These are phyloP conservation scores for Teunomyces cretensis DNA, from an alignment of 805 yeast genomes.

Conservation along the genomic window DNA sequence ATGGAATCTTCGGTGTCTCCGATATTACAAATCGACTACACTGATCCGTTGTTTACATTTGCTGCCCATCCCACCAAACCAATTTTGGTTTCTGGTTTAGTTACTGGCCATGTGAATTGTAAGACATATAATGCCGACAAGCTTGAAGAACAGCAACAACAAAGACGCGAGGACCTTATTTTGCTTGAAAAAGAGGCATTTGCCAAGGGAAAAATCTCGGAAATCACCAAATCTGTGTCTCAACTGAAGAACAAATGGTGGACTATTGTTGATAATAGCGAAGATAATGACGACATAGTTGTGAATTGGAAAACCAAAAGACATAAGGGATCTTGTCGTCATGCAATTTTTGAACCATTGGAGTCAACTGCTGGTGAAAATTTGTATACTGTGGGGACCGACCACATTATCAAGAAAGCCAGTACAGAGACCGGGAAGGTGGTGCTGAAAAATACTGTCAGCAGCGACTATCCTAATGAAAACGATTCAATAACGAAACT, in stretches of 20 bases:
- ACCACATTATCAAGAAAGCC: slow-evolving; percentile 75
- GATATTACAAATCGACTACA: slow-evolving; percentile 45
- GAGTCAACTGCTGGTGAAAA: slow-evolving; percentile 45
- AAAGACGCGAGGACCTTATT: slow-evolving; percentile 21
- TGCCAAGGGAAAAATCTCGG: slow-evolving; percentile 20
- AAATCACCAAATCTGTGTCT: slow-evolving; percentile 27
- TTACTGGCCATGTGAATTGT: slow-evolving; percentile 73
- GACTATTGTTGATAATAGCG: slow-evolving; percentile 35
- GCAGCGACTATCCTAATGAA: slow-evolving; percentile 16
- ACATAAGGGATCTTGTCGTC: slow-evolving; percentile 86
- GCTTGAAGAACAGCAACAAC: slow-evolving; percentile 35
- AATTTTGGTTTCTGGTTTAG: slow-evolving; percentile 68
- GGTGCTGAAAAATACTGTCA: slow-evolving; percentile 45
- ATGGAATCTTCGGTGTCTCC: slow-evolving; percentile 40
- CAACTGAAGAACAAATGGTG: slow-evolving; percentile 46
- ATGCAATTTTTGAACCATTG: slow-evolving; percentile 61
- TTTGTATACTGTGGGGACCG: slow-evolving; percentile 75
- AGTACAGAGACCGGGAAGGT: slow-evolving; percentile 74
- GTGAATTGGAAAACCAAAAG: slow-evolving; percentile 81
- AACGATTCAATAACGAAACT: slow-evolving; percentile 43
- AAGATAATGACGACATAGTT: slow-evolving; percentile 24
- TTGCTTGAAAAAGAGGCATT: slow-evolving; percentile 24
- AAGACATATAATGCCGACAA: slow-evolving; percentile 53
- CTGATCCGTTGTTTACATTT: slow-evolving; percentile 70
- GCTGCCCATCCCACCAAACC: slow-evolving; percentile 78